Conservation (phyloP, 2,329 filamentous ascomycete species). For the Xylariaceae sp. region DNA sequence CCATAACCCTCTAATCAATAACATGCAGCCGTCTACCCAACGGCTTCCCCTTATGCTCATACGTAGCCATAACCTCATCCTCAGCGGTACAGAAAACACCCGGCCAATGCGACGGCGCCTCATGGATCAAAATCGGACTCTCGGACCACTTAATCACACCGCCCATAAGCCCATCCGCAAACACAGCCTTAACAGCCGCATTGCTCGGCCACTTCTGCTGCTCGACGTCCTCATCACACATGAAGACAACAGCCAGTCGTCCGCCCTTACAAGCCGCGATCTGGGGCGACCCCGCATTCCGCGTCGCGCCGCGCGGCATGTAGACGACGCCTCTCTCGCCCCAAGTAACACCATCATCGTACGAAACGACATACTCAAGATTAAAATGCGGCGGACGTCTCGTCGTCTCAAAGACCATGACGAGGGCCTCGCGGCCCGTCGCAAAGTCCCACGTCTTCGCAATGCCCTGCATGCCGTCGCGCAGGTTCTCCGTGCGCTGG, state of each 20-base stretch:
- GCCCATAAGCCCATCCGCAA: conserved; percentile 31
- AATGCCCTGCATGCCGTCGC: conserved; percentile 44
- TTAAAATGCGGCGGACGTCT: conserved; percentile 36
- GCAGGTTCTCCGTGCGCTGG: conserved; percentile 32
- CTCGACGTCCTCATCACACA: conserved; percentile 41
- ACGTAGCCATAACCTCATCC: conserved; percentile 31
- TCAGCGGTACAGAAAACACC: conserved; percentile 31
- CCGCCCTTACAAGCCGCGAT: conserved; percentile 38
- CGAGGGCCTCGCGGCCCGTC: conserved; percentile 32
- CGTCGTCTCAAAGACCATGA: conserved; percentile 45
- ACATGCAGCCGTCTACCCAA: conserved; percentile 26
- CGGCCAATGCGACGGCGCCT: conserved; percentile 32
- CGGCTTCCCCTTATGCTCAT: conserved; percentile 29
- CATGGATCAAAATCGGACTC: conserved; percentile 30
- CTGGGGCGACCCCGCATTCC: conserved; percentile 43
- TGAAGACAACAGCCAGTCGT: conserved; percentile 40
- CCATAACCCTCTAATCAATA: conserved; percentile 1
- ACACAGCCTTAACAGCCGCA: conserved; percentile 39
- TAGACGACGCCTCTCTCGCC: conserved; percentile 38
- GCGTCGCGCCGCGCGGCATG: conserved; percentile 32
- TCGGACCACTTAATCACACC: conserved; percentile 35
- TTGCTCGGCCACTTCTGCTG: conserved; percentile 36
- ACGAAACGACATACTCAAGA: conserved; percentile 41
- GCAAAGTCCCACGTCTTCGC: conserved; percentile 25
- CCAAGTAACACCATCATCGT: conserved; percentile 40